phyloP scores from a whole-genome alignment of 164 flowering plant species.

The Chimonanthus salicifolius region DNA sequence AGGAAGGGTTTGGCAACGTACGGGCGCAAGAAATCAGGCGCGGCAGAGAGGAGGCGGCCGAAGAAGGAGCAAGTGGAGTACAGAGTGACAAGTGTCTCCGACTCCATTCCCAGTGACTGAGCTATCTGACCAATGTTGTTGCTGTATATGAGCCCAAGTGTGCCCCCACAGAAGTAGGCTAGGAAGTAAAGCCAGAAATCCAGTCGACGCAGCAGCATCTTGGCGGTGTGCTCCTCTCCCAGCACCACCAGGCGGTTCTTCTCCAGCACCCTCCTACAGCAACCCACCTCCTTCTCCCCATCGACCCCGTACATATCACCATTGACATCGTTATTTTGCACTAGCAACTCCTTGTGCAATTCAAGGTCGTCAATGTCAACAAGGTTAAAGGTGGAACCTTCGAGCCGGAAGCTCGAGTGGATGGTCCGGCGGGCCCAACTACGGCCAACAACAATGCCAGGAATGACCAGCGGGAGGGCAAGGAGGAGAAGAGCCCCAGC shows the following conservation, averaged over 20 bases:
- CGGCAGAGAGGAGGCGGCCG: conserved; percentile 87
- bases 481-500: conserved; percentile 64
- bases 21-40: conserved; percentile 81
- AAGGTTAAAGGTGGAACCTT: conserved; percentile 60
- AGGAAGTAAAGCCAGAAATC: conserved; percentile 92
- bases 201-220: conserved; percentile 39
- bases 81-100: conserved; percentile 53
- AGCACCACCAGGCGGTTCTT: conserved; percentile 51
- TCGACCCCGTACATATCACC: neutral
- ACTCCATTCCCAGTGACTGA: conserved; percentile 61
- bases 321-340: conserved; percentile 24
- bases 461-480: conserved; percentile 55
- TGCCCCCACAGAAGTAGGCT: conserved; percentile 92
- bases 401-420: conserved; percentile 41
- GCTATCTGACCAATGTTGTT: conserved; percentile 94
- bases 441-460: conserved; percentile 61
- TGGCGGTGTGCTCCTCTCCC: conserved; percentile 75
- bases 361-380: conserved; percentile 69
- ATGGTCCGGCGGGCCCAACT: conserved; percentile 48
- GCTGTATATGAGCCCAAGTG: conserved; percentile 91
- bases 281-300: neutral
- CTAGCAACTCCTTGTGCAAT: conserved; percentile 56
- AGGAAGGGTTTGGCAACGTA: conserved; percentile 27
- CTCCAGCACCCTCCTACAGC: conserved; percentile 14
- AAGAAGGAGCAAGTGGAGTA: conserved; percentile 94